Evolutionary conservation across 345 rosid species (phyloP), one percentile per base, ranked within the genome.

Genomic region (Cardiospermum halicacabum): DNA sequence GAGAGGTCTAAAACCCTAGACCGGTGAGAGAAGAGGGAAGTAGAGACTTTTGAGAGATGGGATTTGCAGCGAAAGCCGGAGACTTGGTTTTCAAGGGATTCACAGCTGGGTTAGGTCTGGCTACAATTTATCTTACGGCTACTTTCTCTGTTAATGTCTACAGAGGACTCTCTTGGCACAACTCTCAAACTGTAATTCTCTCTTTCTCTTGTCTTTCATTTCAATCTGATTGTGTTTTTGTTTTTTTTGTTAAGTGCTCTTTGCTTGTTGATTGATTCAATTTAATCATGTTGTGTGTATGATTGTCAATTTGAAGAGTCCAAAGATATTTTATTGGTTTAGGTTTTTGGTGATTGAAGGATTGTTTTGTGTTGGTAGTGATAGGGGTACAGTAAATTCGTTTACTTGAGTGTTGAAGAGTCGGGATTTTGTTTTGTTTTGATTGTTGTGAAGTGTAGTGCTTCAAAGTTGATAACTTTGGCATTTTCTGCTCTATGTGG

Each of bases 121-220:
- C 89, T 74, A 87, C 96, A 70, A 49, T 87, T 42, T 89, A 87
- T 67, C 91, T 89, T 58, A 65, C 94, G 53, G 82, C 74, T 47
- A 87, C 89, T 57, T 85, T 90, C 82, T 87, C 92, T 62, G 51
- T 87, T 72, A 90, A 90, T 78, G 81, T 85, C 72, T 87, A 84
- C 58, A 81, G 88, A 57, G 89, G 94, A 66, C 83, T 85, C 36
- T 56, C 89, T 55, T 90, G 90, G 92, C 96, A 85, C 83, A 85
- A 75, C 51, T 79, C 91, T 67, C 90, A 87, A 77, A 66, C 87
- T 61, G 89, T 87, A 73, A 64, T 7, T 53, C 21, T 63, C 28
- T 12, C 13, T 11, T 27, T 37, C 50, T 51, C 6, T 34, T 30
- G 21, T 3, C 31, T 27, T 16, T 58, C 28, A 16, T 7, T 28